Base-by-base conservation (phyloP, 176 grass and related monocot species). In the Aegilops speltoides region DNA sequence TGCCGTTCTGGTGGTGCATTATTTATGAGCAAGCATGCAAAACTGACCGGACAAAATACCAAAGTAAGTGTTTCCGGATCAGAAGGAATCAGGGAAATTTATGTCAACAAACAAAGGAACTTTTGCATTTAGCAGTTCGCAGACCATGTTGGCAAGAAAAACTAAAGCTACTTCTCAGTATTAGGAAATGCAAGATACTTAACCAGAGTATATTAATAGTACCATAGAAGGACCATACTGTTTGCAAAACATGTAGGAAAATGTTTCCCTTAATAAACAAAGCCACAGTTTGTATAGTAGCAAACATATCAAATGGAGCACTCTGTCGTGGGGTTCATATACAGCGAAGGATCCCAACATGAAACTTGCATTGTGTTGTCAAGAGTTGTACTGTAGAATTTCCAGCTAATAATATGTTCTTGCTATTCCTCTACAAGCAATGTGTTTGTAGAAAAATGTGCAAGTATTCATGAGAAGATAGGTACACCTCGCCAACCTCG, bases 21-120 rank as follows among this genome's bases (percentile, higher is more conserved):
- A 14, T 40, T 68, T 68, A 68, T 85, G 43, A 31, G 65, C 62
- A 77, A 77, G 17, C 36, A 64, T 76, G 54, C 70, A 34, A n/a
- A 26, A 25, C 48, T 34, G 15, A 41, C 9, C 8, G 20, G 5
- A 52, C 61, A 79, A 1, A 79, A n/a, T 40, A 79, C 31, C 10
- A 32, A 80, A 63, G 34, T 16, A 22, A 68, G 10, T 41, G 32
- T n/a, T 68, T 52, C 20, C 19, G 10, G 46, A 15, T 26, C 22
- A 32, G 36, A 81, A 45, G 22, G 37, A 66, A 80, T 68, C 63
- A 74, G 43, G 12, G 40, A 20, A 76, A 25, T 19, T 24, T 69
- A 14, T 24, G 62, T 54, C 6, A 82, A 56, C 7, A 69, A 24
- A 52, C 11, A 16, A 48, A 36, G 20, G 17, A 81, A 79, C 6